Percentiles rank a stretch among this genome's conserved stretches.
These are phyloP conservation scores for Suillus sp. DNA, from an alignment of 768 basidiomycete species.

Conservation along the genomic window DNA sequence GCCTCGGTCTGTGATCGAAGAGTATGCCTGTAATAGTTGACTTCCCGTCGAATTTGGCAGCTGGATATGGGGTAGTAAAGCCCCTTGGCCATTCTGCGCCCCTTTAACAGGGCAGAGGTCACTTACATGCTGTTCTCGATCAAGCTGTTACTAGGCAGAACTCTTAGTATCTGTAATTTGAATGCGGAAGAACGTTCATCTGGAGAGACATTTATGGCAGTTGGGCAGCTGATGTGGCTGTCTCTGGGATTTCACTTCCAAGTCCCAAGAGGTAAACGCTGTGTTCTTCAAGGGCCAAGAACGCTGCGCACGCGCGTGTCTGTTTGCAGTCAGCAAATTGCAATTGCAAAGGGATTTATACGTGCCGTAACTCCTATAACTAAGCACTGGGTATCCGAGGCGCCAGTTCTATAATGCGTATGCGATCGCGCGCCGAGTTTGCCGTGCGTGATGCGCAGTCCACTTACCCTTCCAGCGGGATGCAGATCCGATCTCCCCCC, in stretches of 20 bases:
- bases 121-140: background rate
- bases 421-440: background rate
- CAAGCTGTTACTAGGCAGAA: background rate
- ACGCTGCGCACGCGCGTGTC: background rate
- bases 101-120: background rate
- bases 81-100: background rate
- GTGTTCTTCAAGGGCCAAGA: background rate
- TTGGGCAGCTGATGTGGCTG: background rate
- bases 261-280: background rate
- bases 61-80: conserved; percentile 15
- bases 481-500: background rate
- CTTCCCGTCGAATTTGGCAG: conserved; percentile 4
- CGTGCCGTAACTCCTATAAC: background rate
- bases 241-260: background rate
- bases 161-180: background rate
- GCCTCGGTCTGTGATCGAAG: conserved; percentile 50
- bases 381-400: background rate
- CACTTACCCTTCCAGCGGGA: background rate
- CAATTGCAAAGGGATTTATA: background rate
- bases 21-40: conserved; percentile 29
- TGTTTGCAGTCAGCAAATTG: background rate
- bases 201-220: background rate
- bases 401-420: conserved; percentile 1
- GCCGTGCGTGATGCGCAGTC: conserved; percentile 1
- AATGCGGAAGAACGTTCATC: background rate